A percentile compares a stretch with the other conserved stretches of the same genome.
phyloP scores from a whole-genome alignment of 106 monocot genomes.

The Dendrobium nobile region DNA sequence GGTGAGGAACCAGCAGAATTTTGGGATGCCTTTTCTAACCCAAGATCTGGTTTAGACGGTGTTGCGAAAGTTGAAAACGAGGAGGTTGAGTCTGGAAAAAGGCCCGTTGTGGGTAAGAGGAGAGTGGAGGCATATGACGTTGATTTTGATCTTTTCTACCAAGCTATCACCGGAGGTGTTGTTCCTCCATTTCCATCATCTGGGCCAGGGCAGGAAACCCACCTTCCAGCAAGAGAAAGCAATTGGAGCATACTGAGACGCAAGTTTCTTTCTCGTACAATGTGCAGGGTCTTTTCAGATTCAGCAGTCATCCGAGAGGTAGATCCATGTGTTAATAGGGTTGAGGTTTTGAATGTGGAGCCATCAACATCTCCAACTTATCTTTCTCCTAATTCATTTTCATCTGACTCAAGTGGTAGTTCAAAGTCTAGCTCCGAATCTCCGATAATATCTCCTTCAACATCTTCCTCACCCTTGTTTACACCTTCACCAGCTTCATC shows the following conservation, averaged over 20 bases:
- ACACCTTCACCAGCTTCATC: conserved; percentile 27
- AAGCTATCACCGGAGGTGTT: conserved; percentile 73
- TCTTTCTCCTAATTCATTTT: conserved; percentile 63
- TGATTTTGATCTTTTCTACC: conserved; percentile 83
- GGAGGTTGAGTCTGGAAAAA: conserved; percentile 14
- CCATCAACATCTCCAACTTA: conserved; percentile 50
- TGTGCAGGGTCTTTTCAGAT: conserved; percentile 56
- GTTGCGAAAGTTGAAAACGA: conserved; percentile 24
- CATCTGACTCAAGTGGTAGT: conserved; percentile 58
- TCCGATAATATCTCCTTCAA: conserved; percentile 54
- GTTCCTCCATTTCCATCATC: conserved; percentile 68
- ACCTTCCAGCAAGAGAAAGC: conserved; percentile 83
- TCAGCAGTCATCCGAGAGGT: conserved; percentile 32
- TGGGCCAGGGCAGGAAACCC: conserved; percentile 60
- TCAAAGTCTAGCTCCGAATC: conserved; percentile 72
- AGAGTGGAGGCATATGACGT: conserved; percentile 62
- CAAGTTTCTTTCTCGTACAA: conserved; percentile 52
- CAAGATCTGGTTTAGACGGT: conserved; percentile 12
- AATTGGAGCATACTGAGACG: conserved; percentile 83
- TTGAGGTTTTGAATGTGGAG: conserved; percentile 37
- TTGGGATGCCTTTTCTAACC: conserved; percentile 68
- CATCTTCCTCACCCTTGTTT: conserved; percentile 41
- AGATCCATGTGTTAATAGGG: conserved; percentile 20
- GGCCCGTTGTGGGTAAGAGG: conserved; percentile 37
- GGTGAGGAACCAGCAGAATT: conserved; percentile 72